Base-by-base conservation (phyloP, 208 protist genomes). In the Chromosphaera perkinsii region DNA sequence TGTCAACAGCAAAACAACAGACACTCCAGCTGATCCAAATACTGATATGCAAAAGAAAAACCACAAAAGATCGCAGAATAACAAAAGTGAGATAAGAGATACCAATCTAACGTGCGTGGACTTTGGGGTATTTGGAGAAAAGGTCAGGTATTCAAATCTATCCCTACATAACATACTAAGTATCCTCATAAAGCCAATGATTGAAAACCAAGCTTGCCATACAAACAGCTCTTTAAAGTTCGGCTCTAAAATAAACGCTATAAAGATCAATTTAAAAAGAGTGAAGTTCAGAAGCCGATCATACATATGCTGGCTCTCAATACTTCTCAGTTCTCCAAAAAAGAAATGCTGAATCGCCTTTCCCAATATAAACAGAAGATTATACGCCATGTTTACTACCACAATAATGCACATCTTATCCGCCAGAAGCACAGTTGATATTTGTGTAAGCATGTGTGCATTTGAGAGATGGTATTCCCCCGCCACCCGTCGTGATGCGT, bases 231-330 rank as follows among this genome's bases (percentile, higher is more conserved):
- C 66, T 12, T 17, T 33, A 3, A 62, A 10, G 32, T 71, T 39
- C 10, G 66, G 52, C 22, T 58, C 10, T 10, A 71, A 54, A 3
- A 71, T 48, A 29, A 54, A 51, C 24, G 26, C 31, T 10, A 71
- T 45, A 49, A 71, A 71, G 52, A 71, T 52, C 45, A 58, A 63
- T 22, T 59, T 56, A 22, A 59, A 58, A 14, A 71, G 32, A 22
- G 43, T 10, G 39, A 63, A 71, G 40, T 71, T 71, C 3, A 71
- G 7, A 32, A 71, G 66, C 4, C 66, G 51, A 17, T 71, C 66
- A 22, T 59, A 52, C 57, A 63, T 63, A 20, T 63, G 57, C 37
- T 63, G 36, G 20, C 20, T 24, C 20, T 54, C 48, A 29, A 54
- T 54, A 29, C 14, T 26, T 29, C 48, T 54, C 26, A 54, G 29